These are phyloP conservation scores for Plantago elongata DNA, from an alignment of 257 asterid species.

Conservation along the genomic window DNA sequence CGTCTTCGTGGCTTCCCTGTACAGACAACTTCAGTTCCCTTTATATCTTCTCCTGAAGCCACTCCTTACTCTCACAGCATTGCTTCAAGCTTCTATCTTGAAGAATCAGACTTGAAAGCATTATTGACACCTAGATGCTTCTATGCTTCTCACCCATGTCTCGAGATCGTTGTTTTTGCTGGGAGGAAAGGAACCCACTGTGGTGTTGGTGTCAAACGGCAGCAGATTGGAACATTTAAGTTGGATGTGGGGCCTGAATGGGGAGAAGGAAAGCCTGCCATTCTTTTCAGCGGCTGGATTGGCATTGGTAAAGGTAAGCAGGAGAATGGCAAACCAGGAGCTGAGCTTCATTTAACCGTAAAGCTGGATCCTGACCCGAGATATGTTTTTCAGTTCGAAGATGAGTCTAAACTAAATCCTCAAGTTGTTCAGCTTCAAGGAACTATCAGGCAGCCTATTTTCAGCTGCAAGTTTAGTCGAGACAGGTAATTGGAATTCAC, in stretches of 20 bases:
- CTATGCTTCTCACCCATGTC: slow-evolving; percentile 57
- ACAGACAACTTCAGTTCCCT: slow-evolving; percentile 72
- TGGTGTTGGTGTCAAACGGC: slow-evolving; percentile 77
- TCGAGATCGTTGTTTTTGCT: slow-evolving; percentile 70
- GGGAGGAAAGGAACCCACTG: slow-evolving; percentile 82
- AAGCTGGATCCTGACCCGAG: slow-evolving; percentile 96
- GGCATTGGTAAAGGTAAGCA: slow-evolving; percentile 80
- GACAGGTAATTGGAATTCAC: slow-evolving; percentile 61
- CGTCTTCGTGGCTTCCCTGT: slow-evolving; percentile 98
- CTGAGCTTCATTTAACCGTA: slow-evolving; percentile 80
- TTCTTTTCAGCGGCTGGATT: slow-evolving; percentile 85
- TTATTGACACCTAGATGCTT: slow-evolving; percentile 74
- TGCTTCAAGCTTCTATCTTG: slow-evolving; percentile 83
- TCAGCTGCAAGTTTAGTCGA: slow-evolving; percentile 89
- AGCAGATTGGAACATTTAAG: slow-evolving; percentile 70
- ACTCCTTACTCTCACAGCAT: slow-evolving; percentile 49
- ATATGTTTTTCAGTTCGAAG: slow-evolving; percentile 86
- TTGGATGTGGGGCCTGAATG: slow-evolving; percentile 87
- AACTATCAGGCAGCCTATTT: slow-evolving; percentile 71
- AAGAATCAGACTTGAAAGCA: slow-evolving; percentile 77
- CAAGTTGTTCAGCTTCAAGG: slow-evolving; percentile 95
- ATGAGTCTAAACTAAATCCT: slow-evolving; percentile 76
- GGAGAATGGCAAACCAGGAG: slow-evolving; percentile 60
- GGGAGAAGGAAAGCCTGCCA: slow-evolving; percentile 75
- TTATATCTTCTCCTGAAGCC: slow-evolving; percentile 66